phyloP scores from a whole-genome alignment of 306 rosid genomes.

The Coriaria nepalensis region DNA sequence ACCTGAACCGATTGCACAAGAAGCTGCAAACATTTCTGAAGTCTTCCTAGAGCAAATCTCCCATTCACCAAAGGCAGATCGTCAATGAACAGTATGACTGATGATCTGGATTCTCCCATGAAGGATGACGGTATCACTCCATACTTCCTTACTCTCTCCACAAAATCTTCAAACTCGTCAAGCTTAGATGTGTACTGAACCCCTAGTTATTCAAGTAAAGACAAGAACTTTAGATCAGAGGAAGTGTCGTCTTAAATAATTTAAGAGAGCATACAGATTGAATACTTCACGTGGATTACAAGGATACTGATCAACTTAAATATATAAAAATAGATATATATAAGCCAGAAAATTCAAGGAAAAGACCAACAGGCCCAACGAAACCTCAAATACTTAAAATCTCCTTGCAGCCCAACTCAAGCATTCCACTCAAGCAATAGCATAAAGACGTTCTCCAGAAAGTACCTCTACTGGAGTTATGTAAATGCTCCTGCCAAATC shows the following conservation, averaged over 20 bases:
- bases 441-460: conserved; percentile 4
- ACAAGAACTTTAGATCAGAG: too few species aligned
- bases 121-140: conserved; percentile 46
- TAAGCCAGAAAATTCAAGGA: too few species aligned
- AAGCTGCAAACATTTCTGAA: conserved; percentile 49
- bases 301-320: too few species aligned
- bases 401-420: too few species aligned
- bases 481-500: conserved; percentile 78
- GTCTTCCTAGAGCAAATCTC: conserved; percentile 50
- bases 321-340: too few species aligned
- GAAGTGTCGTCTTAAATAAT: conserved; percentile 11
- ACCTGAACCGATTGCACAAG: conserved; percentile 51
- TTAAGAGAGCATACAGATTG: neutral
- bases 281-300: neutral
- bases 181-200: conserved; percentile 63
- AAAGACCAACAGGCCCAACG: too few species aligned
- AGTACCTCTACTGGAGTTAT: conserved; percentile 63
- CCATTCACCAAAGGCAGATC: conserved; percentile 75
- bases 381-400: too few species aligned
- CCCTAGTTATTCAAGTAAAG: conserved; percentile 33
- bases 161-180: conserved; percentile 78
- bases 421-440: neutral
- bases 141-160: conserved; percentile 71
- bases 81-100: conserved; percentile 61
- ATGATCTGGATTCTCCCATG: conserved; percentile 40